Base-by-base conservation (phyloP, 495 filamentous ascomycete genomes). In the Cenococcum geophilum region DNA sequence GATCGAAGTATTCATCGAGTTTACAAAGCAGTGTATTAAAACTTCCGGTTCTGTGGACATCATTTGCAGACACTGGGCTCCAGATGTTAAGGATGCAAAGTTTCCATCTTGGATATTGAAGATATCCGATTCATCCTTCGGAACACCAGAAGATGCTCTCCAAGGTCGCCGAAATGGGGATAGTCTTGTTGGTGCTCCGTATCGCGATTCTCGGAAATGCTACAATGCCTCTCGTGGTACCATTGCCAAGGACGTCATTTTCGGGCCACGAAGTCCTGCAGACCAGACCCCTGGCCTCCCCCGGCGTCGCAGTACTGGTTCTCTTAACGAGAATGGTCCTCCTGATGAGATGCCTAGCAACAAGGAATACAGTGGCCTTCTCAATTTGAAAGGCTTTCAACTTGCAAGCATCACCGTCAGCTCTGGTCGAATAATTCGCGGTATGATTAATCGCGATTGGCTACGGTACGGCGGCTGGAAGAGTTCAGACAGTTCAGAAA, bases 21-120 rank as follows among this genome's bases (percentile, higher is more conserved):
- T 63, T 47, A 45, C 36, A 1, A 12, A 10, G 22, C 9, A 4
- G 1, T 54, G 56, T 14, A 34, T 54, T 11, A 9, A 32, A 14
- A 52, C 12, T 9, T 49, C 55, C 1, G 2, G 45, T 3, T 48
- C 61, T 16, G 21, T 59, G 1, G 61, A 63, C 35, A 63, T 63
- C 27, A 63, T 63, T 25, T 63, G 61, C 34, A 8, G 61, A 10
- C 61, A 42, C 11, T 63, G 61, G 61, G 61, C 61, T 14, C 56
- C 61, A 12, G 42, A 25, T n/a, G 43, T 18, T 6, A 8, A 51
- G 35, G 20, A 4, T 11, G 34, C 49, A 22, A 1, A 2, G 1
- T 34, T 59, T 4, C 57, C 57, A 16, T 25, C 42, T 12, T 59
- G 57, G 57, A 59, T 59, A 2, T 35, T 21, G 1, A 34, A 49